phyloP scores from a whole-genome alignment of 441 rosid species.

The Pelargonium fulgidum region DNA sequence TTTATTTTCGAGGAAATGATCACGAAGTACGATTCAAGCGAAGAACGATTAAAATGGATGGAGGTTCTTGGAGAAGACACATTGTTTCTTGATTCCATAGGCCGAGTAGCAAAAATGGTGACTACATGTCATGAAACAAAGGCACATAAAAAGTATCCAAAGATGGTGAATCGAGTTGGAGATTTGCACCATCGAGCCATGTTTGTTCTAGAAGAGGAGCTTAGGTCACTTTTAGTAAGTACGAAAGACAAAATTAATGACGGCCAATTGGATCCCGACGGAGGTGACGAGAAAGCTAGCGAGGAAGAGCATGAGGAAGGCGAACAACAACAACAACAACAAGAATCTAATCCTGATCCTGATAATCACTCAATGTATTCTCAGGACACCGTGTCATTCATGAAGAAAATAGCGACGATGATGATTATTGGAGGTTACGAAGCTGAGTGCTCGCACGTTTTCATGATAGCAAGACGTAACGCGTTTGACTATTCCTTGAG shows the following conservation, averaged over 20 bases:
- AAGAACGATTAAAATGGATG: constrained; percentile 34
- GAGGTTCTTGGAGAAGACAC: constrained; percentile 34
- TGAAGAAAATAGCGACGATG: constrained; percentile 50
- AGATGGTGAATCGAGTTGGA: constrained; percentile 46
- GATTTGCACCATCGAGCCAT: constrained; percentile 56
- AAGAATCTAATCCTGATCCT: constrained; percentile 11
- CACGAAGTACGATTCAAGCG: constrained; percentile 33
- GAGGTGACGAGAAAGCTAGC: too few species aligned
- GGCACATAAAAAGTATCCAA: constrained; percentile 32
- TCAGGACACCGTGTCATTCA: constrained; percentile 28
- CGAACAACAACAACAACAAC: background rate
- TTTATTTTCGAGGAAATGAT: constrained; percentile 29
- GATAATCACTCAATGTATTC: constrained; percentile 36
- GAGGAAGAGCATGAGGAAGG: background rate
- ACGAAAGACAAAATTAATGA: background rate
- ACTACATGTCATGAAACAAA: constrained; percentile 23
- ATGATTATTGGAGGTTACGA: constrained; percentile 62
- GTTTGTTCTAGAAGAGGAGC: constrained; percentile 64
- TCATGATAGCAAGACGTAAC: constrained; percentile 45
- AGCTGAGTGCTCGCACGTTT: constrained; percentile 63
- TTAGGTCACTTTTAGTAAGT: constrained; percentile 52
- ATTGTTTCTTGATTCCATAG: constrained; percentile 40
- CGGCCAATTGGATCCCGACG: too few species aligned
- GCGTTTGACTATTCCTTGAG: constrained; percentile 46
- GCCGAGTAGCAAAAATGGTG: constrained; percentile 45